Evolutionary conservation across 441 rosid species (phyloP).

Genomic region (Gossypium schwendimanii): DNA sequence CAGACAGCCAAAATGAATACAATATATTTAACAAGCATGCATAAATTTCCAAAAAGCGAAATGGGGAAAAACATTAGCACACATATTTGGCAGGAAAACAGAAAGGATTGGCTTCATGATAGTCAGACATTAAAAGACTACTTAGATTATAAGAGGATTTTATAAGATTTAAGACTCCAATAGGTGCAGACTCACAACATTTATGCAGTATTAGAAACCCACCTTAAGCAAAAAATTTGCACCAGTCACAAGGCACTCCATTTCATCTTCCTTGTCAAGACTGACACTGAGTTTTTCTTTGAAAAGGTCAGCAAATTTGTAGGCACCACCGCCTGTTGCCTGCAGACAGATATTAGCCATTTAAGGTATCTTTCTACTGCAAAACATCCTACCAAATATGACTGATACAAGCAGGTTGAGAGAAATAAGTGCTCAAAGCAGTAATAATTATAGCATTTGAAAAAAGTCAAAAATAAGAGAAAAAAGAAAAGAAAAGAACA

Average conservation of each 20-base stretch:
- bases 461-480: background rate
- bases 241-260: constrained; percentile 90
- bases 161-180: background rate
- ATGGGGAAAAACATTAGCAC: background rate
- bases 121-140: background rate
- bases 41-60: background rate
- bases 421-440: background rate
- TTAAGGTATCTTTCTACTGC: background rate
- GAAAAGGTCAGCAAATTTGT: constrained; percentile 85
- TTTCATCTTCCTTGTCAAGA: constrained; percentile 94
- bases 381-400: background rate
- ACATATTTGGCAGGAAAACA: background rate
- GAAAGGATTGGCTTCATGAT: background rate
- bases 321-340: constrained; percentile 94
- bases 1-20: background rate
- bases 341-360: constrained; percentile 16
- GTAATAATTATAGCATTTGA: background rate
- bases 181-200: constrained; percentile 2
- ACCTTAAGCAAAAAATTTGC: constrained; percentile 97
- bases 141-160: background rate
- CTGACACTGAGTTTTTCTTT: constrained; percentile 77
- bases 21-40: background rate
- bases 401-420: background rate
- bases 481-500: background rate
- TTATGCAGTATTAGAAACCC: background rate